Base-by-base conservation (phyloP, 352 stramenopile species). In the Phytopythium helicoides region DNA sequence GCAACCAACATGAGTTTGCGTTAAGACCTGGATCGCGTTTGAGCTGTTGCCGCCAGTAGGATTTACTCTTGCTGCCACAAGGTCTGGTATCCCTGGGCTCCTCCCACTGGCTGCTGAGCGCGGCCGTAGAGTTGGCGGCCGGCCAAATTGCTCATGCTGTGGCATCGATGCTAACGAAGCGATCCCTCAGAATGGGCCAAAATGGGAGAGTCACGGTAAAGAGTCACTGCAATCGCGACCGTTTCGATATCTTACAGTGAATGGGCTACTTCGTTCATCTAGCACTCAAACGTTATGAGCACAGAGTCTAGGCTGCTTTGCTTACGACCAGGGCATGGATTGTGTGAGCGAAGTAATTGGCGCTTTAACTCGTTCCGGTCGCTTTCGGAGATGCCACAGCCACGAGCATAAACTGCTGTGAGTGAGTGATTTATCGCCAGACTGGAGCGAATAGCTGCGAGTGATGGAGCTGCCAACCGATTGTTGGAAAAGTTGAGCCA, bases 61-160 rank as follows among this genome's bases (percentile, higher is more conserved):
- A 4, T 11, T 33, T 15, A 34, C 23, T 9, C n/a, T 18, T 15
- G 23, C 54, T 14, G 2, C 19, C 22, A 34, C 15, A 5, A 26
- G 18, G 31, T 31, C n/a, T 21, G n/a, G 19, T 2, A 39, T 12
- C 15, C 10, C n/a, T 9, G 16, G 6, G 19, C 38, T 39, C 14
- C 40, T 36, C 16, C n/a, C 21, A 15, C 55, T 46, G 8, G 70
- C 71, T 0, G 72, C 72, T 2, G 77, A 83, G 1, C 77, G 73
- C 34, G 74, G 72, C 26, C 74, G 70, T 37, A 86, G 51, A 39
- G 75, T 85, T 11, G 68, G 70, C 11, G 74, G 62, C 16, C 66
- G 70, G 0, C 77, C 77, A 46, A 87, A 82, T 26, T 60, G 70
- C 53, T 73, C 52, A 18, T 86, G 78, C 44, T 80, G 71, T 25